These are phyloP conservation scores for Scedosporium aurantiacum DNA, from an alignment of 2,329 filamentous ascomycete genomes.

Conservation along the genomic window DNA sequence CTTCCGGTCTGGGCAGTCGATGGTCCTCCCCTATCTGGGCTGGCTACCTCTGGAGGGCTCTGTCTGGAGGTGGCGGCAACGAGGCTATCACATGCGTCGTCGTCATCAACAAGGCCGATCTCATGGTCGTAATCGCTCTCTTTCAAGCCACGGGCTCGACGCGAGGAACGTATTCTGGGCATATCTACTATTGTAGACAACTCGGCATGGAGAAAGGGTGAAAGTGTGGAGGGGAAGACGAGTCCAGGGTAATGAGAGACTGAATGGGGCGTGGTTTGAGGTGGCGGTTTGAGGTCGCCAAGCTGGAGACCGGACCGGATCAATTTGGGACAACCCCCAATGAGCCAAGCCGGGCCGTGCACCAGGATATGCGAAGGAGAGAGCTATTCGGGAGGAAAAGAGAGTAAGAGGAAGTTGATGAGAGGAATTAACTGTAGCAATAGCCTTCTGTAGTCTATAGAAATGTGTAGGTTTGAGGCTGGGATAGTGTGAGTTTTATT, in stretches of 20 bases:
- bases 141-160: constrained; percentile 42
- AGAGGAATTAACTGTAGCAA: too few relatives aligned
- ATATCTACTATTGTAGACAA: constrained; percentile 3
- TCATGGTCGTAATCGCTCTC: constrained; percentile 59
- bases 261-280: neutral
- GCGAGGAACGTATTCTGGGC: constrained; percentile 26
- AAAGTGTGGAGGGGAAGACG: too few relatives aligned
- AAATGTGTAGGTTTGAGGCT: too few relatives aligned
- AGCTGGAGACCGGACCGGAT: neutral
- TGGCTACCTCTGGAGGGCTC: neutral
- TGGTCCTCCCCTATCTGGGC: neutral
- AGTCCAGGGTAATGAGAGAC: neutral
- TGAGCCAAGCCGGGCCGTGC: neutral
- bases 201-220: neutral
- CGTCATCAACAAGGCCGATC: constrained; percentile 55
- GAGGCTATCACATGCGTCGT: constrained; percentile 14
- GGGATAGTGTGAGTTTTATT: too few relatives aligned
- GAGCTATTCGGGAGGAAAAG: too few relatives aligned
- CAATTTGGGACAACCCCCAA: neutral
- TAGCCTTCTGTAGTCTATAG: too few relatives aligned
- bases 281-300: neutral
- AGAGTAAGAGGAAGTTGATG: too few relatives aligned
- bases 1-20: neutral
- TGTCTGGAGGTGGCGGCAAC: neutral
- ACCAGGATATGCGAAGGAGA: too few relatives aligned